Evolutionary conservation across 208 protist species (phyloP), one percentile per base, ranked within the genome.

Genomic region (Pavlovales sp.): DNA sequence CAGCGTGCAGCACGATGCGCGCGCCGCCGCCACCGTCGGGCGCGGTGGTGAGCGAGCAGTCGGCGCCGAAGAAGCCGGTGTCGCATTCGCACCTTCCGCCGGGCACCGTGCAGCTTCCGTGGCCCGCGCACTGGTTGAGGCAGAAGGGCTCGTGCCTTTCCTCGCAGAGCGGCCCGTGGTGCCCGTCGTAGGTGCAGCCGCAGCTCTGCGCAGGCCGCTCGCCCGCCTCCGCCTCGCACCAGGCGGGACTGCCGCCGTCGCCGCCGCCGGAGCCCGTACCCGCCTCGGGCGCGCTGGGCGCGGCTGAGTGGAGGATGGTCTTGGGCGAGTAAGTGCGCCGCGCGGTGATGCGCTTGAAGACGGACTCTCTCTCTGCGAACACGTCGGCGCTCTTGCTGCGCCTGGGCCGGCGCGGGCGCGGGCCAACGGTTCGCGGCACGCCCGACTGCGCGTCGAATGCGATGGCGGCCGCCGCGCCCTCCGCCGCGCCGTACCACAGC

Each of bases 71-170:
- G 82, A 37, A 86, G 82, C 82, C 82, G 8, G 0, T 0, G 47
- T 40, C 57, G 82, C 82, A 76, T 26, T 86, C 30, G 82, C 82
- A 86, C n/a, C 26, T 10, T 36, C 82, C 82, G 36, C 82, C 47
- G 7, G 28, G 34, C 34, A 20, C 10, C 44, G 8, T 30, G 66
- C 82, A 86, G 5, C 8, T 8, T 20, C 82, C 82, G 57, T 76
- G 44, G 38, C 82, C 82, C 34, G 82, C 75, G 82, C 82, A 86
- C 82, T 86, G 82, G 66, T 86, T 86, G 28, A 86, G 66, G 82
- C 82, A 86, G 67, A 86, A 86, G 36, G 82, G 14, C 40, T 86
- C 82, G 57, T 86, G 82, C n/a, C 47, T 32, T 32, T 86, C 36
- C 30, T 86, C 82, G 82, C 82, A 86, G 34, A 86, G 82, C 36